These are phyloP conservation scores for Chaetomium cochliodes DNA, from an alignment of 495 filamentous ascomycete genomes.

Conservation along the genomic window DNA sequence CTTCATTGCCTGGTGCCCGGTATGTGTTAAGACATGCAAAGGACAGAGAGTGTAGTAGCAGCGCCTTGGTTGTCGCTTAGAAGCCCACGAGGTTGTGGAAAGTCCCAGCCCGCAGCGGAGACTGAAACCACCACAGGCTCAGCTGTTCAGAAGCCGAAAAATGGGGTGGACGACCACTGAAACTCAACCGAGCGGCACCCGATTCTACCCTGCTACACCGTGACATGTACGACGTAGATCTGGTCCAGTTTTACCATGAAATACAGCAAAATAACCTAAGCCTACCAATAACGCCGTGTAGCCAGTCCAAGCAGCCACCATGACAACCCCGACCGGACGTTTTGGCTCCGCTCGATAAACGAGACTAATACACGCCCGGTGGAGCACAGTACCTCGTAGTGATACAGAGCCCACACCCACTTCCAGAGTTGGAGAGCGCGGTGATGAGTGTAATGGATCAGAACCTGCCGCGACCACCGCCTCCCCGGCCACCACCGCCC, in stretches of 20 bases:
- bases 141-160: neutral
- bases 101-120: no score
- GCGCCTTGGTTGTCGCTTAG: no score
- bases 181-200: slow-evolving; percentile 1
- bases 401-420: slow-evolving; percentile 11
- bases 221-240: slow-evolving; percentile 10
- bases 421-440: neutral
- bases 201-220: slow-evolving; percentile 7
- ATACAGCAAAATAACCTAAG: slow-evolving; percentile 25
- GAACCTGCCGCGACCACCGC: slow-evolving; percentile 26
- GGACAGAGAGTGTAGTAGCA: neutral
- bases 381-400: neutral
- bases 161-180: neutral
- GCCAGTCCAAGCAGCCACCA: slow-evolving; percentile 29
- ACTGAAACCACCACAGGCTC: neutral
- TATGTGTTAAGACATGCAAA: neutral
- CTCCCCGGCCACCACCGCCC: slow-evolving; percentile 30
- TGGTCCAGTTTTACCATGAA: slow-evolving; percentile 20
- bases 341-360: slow-evolving; percentile 22
- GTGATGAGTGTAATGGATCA: neutral
- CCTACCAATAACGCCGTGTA: slow-evolving; percentile 33
- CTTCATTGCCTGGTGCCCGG: neutral
- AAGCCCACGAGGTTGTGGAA: no score
- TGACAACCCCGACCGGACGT: slow-evolving; percentile 27
- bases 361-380: slow-evolving; percentile 11